These are phyloP conservation scores for Pichia sp. DNA, from an alignment of 1,139 yeast species.

Conservation along the genomic window DNA sequence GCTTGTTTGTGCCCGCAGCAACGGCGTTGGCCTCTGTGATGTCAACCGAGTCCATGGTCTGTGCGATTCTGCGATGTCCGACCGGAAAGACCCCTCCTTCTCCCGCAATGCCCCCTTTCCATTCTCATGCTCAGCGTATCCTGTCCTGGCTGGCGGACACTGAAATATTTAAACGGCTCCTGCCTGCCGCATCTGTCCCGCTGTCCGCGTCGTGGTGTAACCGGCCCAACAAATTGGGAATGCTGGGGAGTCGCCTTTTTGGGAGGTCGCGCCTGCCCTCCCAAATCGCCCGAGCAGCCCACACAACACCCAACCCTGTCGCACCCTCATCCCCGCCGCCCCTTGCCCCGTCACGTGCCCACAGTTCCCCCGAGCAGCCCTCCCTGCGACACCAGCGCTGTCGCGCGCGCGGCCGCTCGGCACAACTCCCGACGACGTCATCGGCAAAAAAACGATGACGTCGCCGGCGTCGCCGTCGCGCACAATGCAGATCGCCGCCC, in stretches of 20 bases:
- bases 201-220: background rate
- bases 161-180: background rate
- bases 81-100: too few species aligned
- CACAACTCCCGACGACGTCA: too few species aligned
- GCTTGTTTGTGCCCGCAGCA: slow-evolving; percentile 82
- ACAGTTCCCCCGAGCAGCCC: too few species aligned
- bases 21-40: slow-evolving; percentile 74
- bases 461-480: too few species aligned
- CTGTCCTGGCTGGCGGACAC: background rate
- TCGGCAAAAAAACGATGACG: too few species aligned
- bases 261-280: background rate
- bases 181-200: background rate
- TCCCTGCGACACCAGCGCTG: too few species aligned
- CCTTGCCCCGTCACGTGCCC: background rate
- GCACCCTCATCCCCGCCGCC: background rate
- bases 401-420: too few species aligned
- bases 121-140: background rate
- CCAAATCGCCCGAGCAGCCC: too few species aligned
- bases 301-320: too few species aligned
- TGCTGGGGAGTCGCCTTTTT: background rate
- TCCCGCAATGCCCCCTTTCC: too few species aligned
- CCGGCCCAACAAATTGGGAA: slow-evolving; percentile 4
- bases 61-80: background rate
- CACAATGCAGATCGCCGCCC: too few species aligned
- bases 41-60: slow-evolving; percentile 34